Base-by-base conservation (phyloP, 106 monocot species). In the Xerophyta viscosa region DNA sequence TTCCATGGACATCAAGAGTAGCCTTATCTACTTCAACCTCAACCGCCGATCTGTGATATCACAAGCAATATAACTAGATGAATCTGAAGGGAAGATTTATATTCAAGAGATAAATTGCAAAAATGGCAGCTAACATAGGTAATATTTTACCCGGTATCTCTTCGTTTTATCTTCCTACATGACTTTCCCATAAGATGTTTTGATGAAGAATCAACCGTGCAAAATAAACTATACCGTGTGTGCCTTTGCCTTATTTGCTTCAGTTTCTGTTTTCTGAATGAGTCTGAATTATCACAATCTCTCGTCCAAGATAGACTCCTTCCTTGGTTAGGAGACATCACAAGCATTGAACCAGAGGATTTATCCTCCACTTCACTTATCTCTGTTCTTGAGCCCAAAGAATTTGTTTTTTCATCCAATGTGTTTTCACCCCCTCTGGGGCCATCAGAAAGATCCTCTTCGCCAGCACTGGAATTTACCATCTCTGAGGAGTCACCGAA, bases 281-380 rank as follows among this genome's bases (percentile, higher is more conserved):
- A 72, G 25, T 72, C 71, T 20, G 71, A 64, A 66, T 65, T 58
- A 41, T 15, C 67, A 9, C 48, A 65, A 29, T 55, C 59, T 23
- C 78, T 54, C 82, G 74, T 98, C 96, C 96, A 90, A 18, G 79
- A 86, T 59, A 90, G 68, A 55, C 63, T 65, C 43, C 60, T 63
- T 18, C 50, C 86, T 27, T 67, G 67, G 13, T 61, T 48, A 13
- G 60, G 41, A 13, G 72, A 61, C 29, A 51, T 41, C 20, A 65
- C 78, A 65, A 62, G 27, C 39, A 77, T 74, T 20, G 87, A 77
- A 9, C 73, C 75, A 25, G 87, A 77, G n/a, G 62, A 21, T 53
- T 51, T 80, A 72, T 87, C 77, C 41, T 77, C 79, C 29, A 65
- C 68, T 54, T 71, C 77, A 64, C 70, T 74, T 70, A 17, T 67